These are phyloP conservation scores for Rubia tinctorum DNA, from an alignment of 305 asterid species.

Conservation along the genomic window DNA sequence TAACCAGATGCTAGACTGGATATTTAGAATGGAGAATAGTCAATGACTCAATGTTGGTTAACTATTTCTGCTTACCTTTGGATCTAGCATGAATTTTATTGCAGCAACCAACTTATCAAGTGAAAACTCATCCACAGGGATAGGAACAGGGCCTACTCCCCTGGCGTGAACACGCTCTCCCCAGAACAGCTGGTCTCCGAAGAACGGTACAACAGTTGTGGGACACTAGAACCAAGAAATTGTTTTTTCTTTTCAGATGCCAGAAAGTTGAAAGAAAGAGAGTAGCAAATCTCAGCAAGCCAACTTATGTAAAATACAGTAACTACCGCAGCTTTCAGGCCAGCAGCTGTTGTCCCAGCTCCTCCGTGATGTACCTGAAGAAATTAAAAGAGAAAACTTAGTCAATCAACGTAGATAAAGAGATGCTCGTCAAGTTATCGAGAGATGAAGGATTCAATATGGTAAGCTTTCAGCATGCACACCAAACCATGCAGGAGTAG, in stretches of 20 bases:
- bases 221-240: conserved; percentile 57
- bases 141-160: conserved; percentile 92
- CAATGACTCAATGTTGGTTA: no score
- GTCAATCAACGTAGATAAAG: not conserved
- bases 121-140: conserved; percentile 78
- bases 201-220: conserved; percentile 91
- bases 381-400: not conserved
- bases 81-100: conserved; percentile 71
- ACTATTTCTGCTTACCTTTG: conserved; percentile 35
- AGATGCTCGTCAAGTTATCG: not conserved
- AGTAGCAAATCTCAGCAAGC: conserved; percentile 2
- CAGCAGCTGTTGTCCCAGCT: conserved; percentile 98
- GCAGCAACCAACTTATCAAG: conserved; percentile 77
- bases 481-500: not conserved
- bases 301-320: conserved; percentile 21
- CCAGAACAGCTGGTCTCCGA: conserved; percentile 97
- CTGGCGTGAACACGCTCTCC: conserved; percentile 85
- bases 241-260: not conserved
- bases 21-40: not conserved
- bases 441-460: not conserved
- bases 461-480: conserved; percentile 1
- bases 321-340: conserved; percentile 86
- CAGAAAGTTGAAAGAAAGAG: not conserved
- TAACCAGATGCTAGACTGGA: not conserved
- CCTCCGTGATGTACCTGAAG: conserved; percentile 96